Base-by-base conservation (phyloP, 305 asterid species). In the Solanum chacoense region DNA sequence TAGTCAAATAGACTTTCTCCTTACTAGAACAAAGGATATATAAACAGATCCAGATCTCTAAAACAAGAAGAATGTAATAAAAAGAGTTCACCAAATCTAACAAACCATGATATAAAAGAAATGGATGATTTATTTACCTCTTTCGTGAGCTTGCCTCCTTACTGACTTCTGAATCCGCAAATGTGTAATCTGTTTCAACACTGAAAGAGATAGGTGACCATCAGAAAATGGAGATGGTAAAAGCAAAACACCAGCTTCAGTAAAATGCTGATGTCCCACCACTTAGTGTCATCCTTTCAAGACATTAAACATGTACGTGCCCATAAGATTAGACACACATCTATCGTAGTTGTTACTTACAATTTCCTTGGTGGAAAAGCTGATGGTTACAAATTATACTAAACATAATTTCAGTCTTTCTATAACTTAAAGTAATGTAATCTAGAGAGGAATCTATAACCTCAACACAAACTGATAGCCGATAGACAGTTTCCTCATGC, bases 81-180 rank as follows among this genome's bases (percentile, higher is more conserved):
- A 50, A 55, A 32, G 45, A 84, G 74, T 55, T 11, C n/a, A 55
- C 45, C 31, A 11, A 75, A 2, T 45, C 34, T 8, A 28, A 72
- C 28, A 87, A 72, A 69, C 72, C 8, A 1, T 12, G 87, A 22
- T 28, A 69, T 40, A 67, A 85, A 22, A 38, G 67, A 67, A 59
- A 80, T 5, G 29, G 71, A 69, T 9, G 24, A 14, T 31, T 12
- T 28, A 72, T 1, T 69, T 88, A 88, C 90, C 90, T 88, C 50
- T 88, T 88, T 26, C 90, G 88, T 35, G 88, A 32, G 34, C 88
- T 74, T 36, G 69, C 79, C 84, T 88, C 90, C 88, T 85, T 88
- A 75, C 83, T 72, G 22, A 86, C 88, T 85, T 85, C 90, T 34
- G 90, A 74, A 74, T 84, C 86, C 12, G 86, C 90, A 74, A 88